These are phyloP conservation scores for Vachellia collinsii DNA, from an alignment of 306 rosid genomes.

Conservation along the genomic window DNA sequence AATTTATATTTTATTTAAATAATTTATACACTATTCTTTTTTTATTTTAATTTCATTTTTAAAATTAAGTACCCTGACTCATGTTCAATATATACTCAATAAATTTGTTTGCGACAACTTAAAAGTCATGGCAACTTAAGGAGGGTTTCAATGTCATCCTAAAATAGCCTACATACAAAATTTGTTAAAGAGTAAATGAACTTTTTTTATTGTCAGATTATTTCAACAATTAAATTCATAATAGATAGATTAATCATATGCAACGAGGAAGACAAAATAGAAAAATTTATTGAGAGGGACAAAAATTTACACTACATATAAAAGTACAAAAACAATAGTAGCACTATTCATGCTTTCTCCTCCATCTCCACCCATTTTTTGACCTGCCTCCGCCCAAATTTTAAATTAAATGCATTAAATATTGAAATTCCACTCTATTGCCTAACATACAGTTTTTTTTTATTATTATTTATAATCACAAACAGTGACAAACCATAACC, in stretches of 20 bases:
- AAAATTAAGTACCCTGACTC: neutral
- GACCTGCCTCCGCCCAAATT: neutral
- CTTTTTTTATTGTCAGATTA: neutral
- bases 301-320: too few species aligned
- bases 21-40: neutral
- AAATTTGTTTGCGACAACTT: neutral
- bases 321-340: too few species aligned
- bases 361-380: too few species aligned
- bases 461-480: neutral
- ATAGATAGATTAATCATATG: neutral
- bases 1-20: neutral
- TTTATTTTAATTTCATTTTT: neutral
- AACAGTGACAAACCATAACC: neutral
- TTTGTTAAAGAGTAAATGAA: neutral
- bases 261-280: too few species aligned
- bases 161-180: neutral
- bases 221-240: neutral
- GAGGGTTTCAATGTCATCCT: neutral
- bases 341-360: neutral
- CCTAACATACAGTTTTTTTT: neutral
- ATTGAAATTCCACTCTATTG: neutral
- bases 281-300: too few species aligned
- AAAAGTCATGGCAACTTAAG: neutral
- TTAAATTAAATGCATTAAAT: neutral
- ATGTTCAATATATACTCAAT: neutral